Base-by-base conservation (phyloP, 441 rosid genomes). In the Erysimum pusillum region DNA sequence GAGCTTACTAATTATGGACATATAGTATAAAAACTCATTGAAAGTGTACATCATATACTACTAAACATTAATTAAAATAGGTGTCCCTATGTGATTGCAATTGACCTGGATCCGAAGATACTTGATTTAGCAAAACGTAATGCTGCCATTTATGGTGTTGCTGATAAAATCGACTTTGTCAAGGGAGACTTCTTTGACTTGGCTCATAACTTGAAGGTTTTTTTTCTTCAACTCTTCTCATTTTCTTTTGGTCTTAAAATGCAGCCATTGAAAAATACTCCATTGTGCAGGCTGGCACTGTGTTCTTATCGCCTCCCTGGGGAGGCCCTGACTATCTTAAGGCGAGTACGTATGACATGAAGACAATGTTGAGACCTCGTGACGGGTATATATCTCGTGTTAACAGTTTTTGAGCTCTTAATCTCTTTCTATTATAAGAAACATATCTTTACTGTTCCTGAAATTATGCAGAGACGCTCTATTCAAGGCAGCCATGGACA, bases 231-330 rank as follows among this genome's bases (percentile, higher is more conserved):
- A 70, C 60, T 45, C 36, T 11, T 35, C 52, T 69, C 17, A 69
- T 9, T 14, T 14, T 18, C 3, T 49, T 18, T 63, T 36, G 64
- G 61, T 56, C 53, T 63, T 54, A 22, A 22, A 22, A 22, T 22
- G 25, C 25, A 66, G 65, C 67, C 44, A 35, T 7, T 59, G 1
- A 39, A 14, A 67, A 17, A 0, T 2, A 44, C 39, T 6, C 2
- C 18, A 6, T 58, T 71, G 64, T 79, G 74, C 87, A 95, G 99
- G 97, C 93, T 18, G 92, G 86, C 58, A 86, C 89, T 1, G 90
- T 89, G 58, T 96, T 93, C 82, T 74, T 96, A 76, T 96, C 98
- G 34, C 98, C 98, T 75, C 97, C 99, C 8, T 93, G 99, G 97
- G 99, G 99, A 8, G 98, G 98, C 53, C 99, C 98, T 77, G 89